Base-by-base conservation (phyloP, 805 yeast species). In the Suhomyces sp. region DNA sequence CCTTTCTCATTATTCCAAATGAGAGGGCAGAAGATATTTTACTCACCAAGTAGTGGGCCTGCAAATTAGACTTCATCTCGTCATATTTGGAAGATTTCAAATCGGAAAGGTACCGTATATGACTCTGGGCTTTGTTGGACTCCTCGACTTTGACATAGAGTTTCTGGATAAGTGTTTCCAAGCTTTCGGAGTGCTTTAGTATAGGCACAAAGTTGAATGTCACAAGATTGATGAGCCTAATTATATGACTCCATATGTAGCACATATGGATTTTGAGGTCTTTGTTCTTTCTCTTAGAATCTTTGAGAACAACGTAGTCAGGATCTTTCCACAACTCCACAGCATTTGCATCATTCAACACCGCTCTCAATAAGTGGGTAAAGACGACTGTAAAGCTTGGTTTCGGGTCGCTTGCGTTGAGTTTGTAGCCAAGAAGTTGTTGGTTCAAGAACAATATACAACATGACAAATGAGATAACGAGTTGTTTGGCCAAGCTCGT, bases 251-350 rank as follows among this genome's bases (percentile, higher is more conserved):
- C 79, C 79, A 75, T 6, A 73, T 31, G 36, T 57, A 60, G 48
- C 75, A 65, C 13, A 70, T 53, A 46, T 71, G 72, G 5, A 69
- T 44, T 42, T 69, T 62, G 6, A 73, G 45, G 13, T 64, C 65
- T 13, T 58, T 55, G 17, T 59, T 51, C 38, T 61, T 62, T 44
- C 56, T 58, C 17, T 55, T 57, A 1, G 62, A 46, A 6, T 54
- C 63, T 22, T 52, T 49, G 44, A 69, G 57, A 2, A 33, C 44
- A 1, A 74, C 60, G 17, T 55, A 58, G 6, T 63, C 57, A 0
- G 79, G 79, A 51, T 71, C 70, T 35, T 64, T 64, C 77, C 77
- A 74, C 2, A 73, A 48, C 35, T 63, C 69, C 6, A 48, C 52
- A 2, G 52, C 26, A 13, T 54, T 60, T 7, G 55, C 57, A 8